phyloP scores from a whole-genome alignment of 2,329 filamentous ascomycete genomes.

The Metarhizium brunneum region DNA sequence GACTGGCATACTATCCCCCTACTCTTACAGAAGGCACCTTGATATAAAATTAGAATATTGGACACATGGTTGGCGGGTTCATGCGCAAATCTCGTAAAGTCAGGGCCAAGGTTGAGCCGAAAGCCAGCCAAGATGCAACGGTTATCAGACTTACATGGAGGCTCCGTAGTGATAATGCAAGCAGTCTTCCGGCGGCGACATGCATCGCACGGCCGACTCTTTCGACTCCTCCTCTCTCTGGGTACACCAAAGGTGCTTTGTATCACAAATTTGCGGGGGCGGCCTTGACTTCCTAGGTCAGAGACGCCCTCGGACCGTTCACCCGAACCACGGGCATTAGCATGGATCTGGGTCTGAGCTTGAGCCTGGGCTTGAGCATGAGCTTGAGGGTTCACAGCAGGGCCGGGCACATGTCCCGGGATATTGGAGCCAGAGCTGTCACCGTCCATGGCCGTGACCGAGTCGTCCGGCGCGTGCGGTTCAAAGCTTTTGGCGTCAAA shows the following conservation, averaged over 20 bases:
- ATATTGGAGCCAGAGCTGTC: conserved; percentile 1
- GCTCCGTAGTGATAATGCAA: conserved; percentile 33
- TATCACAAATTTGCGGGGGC: conserved; percentile 28
- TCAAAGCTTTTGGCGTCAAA: conserved; percentile 7
- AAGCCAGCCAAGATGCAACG: neutral
- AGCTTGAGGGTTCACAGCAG: neutral
- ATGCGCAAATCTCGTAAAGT: neutral
- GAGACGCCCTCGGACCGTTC: conserved; percentile 1
- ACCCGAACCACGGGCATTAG: neutral
- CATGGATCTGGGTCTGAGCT: neutral
- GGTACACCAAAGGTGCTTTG: conserved; percentile 32
- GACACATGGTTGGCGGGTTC: neutral
- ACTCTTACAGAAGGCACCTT: conserved; percentile 25
- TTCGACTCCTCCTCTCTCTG: conserved; percentile 31
- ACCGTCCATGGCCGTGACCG: conserved; percentile 7
- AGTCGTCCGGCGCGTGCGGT: neutral
- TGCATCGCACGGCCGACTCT: conserved; percentile 36
- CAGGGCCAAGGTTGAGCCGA: neutral
- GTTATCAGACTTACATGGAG: conserved; percentile 29
- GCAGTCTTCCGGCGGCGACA: conserved; percentile 36
- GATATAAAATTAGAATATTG: neutral
- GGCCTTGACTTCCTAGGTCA: conserved; percentile 1
- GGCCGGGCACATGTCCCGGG: conserved; percentile 1
- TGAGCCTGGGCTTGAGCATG: neutral
- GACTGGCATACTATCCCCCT: conserved; percentile 24